These are phyloP conservation scores for Hemisphaericaspora subhashii DNA, from an alignment of 1,139 yeast genomes.

Conservation along the genomic window DNA sequence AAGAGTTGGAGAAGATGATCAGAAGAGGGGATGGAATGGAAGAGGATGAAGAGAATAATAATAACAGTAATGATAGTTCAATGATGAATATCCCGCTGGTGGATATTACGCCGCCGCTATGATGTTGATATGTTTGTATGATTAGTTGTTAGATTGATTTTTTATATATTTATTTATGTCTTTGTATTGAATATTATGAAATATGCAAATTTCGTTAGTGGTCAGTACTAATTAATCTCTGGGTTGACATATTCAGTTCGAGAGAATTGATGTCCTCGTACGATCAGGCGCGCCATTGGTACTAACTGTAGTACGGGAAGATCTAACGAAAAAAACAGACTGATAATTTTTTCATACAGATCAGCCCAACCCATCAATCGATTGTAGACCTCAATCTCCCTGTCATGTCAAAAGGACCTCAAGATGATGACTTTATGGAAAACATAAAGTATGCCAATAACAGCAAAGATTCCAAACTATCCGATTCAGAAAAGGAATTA, in stretches of 20 bases:
- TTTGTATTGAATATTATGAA: no score
- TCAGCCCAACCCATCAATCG: background rate
- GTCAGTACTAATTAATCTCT: no score
- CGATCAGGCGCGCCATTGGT: no score
- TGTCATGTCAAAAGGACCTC: constrained; percentile 16
- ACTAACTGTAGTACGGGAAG: no score
- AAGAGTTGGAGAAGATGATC: constrained; percentile 22
- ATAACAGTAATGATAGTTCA: background rate
- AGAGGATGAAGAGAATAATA: background rate
- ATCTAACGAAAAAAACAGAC: background rate
- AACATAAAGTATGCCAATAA: constrained; percentile 10
- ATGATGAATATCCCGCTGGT: constrained; percentile 8
- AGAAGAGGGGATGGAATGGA: constrained; percentile 2
- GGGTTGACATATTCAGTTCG: no score
- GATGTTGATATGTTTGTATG: background rate
- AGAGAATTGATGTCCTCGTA: no score
- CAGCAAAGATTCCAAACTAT: constrained; percentile 12
- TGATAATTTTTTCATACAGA: no score
- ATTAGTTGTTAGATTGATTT: background rate
- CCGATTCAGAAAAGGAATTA: constrained; percentile 33
- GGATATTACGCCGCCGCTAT: constrained; percentile 3
- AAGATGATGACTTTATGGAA: constrained; percentile 19
- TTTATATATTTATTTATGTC: background rate
- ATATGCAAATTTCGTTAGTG: no score
- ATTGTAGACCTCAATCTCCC: background rate